Base-by-base conservation (phyloP, 2,329 filamentous ascomycete species). In the Cercospora beticola region DNA sequence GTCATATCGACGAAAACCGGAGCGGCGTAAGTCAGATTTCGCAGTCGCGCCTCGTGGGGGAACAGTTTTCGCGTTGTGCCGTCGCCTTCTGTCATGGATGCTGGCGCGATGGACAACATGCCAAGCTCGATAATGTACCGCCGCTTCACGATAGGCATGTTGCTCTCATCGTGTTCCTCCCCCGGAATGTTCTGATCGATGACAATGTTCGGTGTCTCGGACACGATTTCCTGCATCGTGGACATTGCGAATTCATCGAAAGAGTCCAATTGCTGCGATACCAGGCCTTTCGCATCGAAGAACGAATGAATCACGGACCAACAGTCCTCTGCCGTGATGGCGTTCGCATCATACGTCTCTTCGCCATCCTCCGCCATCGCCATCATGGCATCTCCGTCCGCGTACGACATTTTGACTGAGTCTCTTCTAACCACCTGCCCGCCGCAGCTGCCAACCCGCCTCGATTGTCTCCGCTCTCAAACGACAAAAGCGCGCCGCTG, bases 271-370 rank as follows among this genome's bases (percentile, higher is more conserved):
- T 99, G 95, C 82, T 99, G 94, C 16, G 95, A 97, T 23, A 97
- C 95, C 33, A 99, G 87, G 76, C 95, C 94, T 82, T 98, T 99
- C 71, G 89, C 88, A 75, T 97, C 93, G 83, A 99, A 99, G 85
- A 97, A 98, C 9, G 95, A 92, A 66, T 92, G 93, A 79, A 99
- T 98, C 77, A 98, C 94, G 73, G 91, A 92, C 95, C 96, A 99
- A 85, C 93, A 97, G 82, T 99, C 96, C 84, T 98, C 95, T 70
- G 94, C 92, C 28, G 94, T 97, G 83, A 98, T 97, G 74, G 72
- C 69, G 67, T 71, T 72, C 46, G 76, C 74, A 31, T 76, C 74
- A 6, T 75, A 74, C 43, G 40, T 33, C 36, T 62, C 67, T 30
- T 72, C 72, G 31, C 68, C 70, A 52, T 56, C 62, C 30, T 70